Base-by-base conservation (phyloP, 805 yeast genomes). In the Priceomyces medius region DNA sequence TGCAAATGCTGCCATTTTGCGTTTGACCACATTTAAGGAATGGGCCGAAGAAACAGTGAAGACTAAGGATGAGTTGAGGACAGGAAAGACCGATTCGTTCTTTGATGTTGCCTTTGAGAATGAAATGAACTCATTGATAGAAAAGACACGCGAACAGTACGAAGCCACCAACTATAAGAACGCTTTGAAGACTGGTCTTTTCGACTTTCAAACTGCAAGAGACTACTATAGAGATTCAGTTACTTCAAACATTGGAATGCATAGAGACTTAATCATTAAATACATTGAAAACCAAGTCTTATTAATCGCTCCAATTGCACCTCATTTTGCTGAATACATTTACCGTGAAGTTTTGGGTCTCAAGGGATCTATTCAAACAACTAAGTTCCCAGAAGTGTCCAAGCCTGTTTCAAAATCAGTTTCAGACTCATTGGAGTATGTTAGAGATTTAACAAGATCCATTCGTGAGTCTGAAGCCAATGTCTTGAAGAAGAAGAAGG, bases 1-100 rank as follows among this genome's bases (percentile, higher is more conserved):
- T 59, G 99, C 99, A 41, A 93, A 93, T 59, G 97, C 99, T 35
- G 97, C 98, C 19, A 90, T 93, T 63, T 78, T 93, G 64, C 86
- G 99, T 71, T 77, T 93, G 62, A 85, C 79, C 64, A 91, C 88
- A 41, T 76, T 91, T 65, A 91, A 88, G 64, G 98, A 90, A 66
- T 93, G 99, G 99, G 79, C 86, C 61, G 97, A 90, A 63, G 93
- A 85, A 43, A 70, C 80, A 41, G 66, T 83, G 29, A 74, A 72
- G 49, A 68, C 72, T 51, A 52, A 70, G 46, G 79, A 71, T 38
- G 50, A 69, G 3, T 74, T 85, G 51, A 64, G 74, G 62, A 53
- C 57, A 28, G 84, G 81, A 26, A 69, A 71, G 41, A 57, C 56
- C 53, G 77, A 77, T 53, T 46, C 59, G 10, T 88, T 89, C 77